phyloP scores from a whole-genome alignment of 345 rosid genomes.

The Bruguiera gymnorhiza region DNA sequence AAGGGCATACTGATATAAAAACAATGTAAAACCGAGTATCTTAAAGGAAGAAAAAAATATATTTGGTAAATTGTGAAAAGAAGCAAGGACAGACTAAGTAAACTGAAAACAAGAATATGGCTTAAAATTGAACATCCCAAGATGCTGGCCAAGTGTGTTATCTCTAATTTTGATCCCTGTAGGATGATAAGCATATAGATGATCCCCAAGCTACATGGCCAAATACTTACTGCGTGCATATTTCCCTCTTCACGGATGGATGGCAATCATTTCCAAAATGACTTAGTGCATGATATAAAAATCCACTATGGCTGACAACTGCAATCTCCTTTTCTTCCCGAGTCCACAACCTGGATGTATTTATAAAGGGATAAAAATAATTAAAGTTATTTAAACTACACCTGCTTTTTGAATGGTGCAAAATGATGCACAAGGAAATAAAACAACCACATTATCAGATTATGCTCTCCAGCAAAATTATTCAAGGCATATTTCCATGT shows the following conservation, averaged over 20 bases:
- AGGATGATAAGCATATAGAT: neutral
- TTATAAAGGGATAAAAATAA: neutral
- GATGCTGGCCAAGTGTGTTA: no score
- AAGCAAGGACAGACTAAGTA: no score
- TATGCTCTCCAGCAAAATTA: neutral
- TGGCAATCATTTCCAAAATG: slow-evolving; percentile 54
- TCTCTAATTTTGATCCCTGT: neutral
- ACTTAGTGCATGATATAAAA: slow-evolving; percentile 52
- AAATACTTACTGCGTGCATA: slow-evolving; percentile 52
- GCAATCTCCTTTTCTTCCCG: slow-evolving; percentile 76
- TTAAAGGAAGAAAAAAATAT: no score
- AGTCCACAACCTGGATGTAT: slow-evolving; percentile 58
- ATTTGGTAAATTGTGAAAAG: no score
- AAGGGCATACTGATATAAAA: no score
- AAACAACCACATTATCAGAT: neutral
- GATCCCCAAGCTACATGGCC: neutral
- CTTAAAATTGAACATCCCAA: no score
- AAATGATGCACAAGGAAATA: no score
- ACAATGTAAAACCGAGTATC: no score
- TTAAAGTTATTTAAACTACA: neutral
- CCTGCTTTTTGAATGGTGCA: neutral
- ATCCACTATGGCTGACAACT: slow-evolving; percentile 68
- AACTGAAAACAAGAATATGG: no score
- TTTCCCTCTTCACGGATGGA: slow-evolving; percentile 47
- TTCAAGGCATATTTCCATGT: neutral